Evolutionary conservation across 495 filamentous ascomycete genomes (phyloP).

Genomic region (Clavariopsis aquatica): DNA sequence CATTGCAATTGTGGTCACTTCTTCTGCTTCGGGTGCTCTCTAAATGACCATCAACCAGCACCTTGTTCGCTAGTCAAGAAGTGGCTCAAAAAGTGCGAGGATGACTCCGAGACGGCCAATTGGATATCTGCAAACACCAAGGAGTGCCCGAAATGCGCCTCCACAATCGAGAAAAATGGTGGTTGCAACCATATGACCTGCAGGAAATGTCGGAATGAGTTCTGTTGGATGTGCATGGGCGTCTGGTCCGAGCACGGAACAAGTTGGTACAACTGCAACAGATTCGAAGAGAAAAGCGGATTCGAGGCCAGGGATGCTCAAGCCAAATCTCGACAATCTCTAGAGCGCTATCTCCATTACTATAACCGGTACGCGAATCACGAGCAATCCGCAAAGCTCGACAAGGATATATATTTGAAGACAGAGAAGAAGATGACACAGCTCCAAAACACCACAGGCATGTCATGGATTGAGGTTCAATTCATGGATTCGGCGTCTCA

Average conservation of each 20-base stretch:
- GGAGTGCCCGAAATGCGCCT: constrained; percentile 92
- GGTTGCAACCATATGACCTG: constrained; percentile 99
- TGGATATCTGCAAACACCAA: constrained; percentile 99
- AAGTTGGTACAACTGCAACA: constrained; percentile 99
- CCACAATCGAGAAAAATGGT: constrained; percentile 98
- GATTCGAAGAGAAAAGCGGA: constrained; percentile 94
- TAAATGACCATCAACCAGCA: constrained; percentile 88
- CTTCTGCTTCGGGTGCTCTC: constrained; percentile 97
- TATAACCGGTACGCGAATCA: constrained; percentile 99
- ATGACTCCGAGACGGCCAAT: constrained; percentile 97
- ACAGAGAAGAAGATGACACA: constrained; percentile 99
- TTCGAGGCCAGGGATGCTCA: constrained; percentile 86
- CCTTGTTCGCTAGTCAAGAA: constrained; percentile 90
- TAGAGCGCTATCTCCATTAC: constrained; percentile 95
- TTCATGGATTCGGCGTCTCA: constrained; percentile 92
- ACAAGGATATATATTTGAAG: constrained; percentile 93
- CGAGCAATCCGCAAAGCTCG: constrained; percentile 94
- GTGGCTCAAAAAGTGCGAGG: constrained; percentile 98
- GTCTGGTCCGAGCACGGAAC: constrained; percentile 98
- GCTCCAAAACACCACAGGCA: constrained; percentile 85
- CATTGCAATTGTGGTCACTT: constrained; percentile 76
- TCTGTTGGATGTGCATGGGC: constrained; percentile 99
- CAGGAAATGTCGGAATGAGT: constrained; percentile 96
- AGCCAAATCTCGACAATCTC: constrained; percentile 80
- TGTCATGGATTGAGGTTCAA: constrained; percentile 99